Base-by-base conservation (phyloP, 2,329 filamentous ascomycete genomes). In the Pseudogymnoascus sp. region DNA sequence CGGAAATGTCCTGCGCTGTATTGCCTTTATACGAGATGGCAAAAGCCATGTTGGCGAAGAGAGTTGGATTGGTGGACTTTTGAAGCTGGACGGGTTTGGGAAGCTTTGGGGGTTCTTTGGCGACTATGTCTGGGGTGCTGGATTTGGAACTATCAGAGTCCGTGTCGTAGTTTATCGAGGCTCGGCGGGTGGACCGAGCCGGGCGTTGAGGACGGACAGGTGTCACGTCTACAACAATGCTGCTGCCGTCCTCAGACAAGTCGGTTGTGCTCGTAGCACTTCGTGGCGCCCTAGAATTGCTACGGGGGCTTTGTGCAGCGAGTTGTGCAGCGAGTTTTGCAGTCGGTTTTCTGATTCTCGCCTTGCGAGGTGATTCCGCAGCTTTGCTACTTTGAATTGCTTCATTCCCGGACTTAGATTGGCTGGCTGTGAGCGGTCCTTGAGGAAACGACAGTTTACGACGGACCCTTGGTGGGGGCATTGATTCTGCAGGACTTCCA, bases 21-120 rank as follows among this genome's bases (percentile, higher is more conserved):
- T 79, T 80, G 0, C 75, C 73, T 66, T 80, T 79, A 64, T 91
- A 90, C 0, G 91, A 93, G 9, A 96, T 82, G 0, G 92, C 92
- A 73, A 97, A 97, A 0, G 84, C 85, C 92, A 97, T 96, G 41
- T 86, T 85, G 1, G 81, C 75, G 68, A 97, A 96, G 15, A 54
- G 47, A 5, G 47, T 33, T 33, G 47, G 29, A 10, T 35, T 54
- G 3, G 47, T 33, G 9, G 8, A n/a, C 3, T 35, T 54, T 54
- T 54, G 47, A 54, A 54, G 47, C 4, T 33, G 2, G 29, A 13
- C 9, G 5, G 29, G 9, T 35, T 54, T 54, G 9, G 47, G 29
- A 54, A 54, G 29, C 4, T 9, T 35, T 21, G 15, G 15, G 5
- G 15, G 15, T 35, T 17, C 47, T 33, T 35, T 33, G 29, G 9